Evolutionary conservation across 2,329 filamentous ascomycete species (phyloP), one percentile per base, ranked within the genome.

Genomic region (Sporothrix mexicana): DNA sequence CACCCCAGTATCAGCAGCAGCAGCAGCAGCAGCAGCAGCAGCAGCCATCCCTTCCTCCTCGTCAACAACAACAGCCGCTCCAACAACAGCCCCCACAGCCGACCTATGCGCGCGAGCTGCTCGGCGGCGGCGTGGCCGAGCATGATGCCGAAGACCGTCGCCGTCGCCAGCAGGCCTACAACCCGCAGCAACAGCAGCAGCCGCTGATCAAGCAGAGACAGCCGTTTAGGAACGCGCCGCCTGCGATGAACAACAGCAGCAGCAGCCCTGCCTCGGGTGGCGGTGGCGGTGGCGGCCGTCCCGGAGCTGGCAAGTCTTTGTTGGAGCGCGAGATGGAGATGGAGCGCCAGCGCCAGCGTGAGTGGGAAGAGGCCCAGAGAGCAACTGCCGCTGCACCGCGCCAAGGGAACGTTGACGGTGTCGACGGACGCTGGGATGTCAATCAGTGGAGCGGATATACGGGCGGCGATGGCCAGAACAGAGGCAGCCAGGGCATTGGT

Each of bases 291-390:
- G 17, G 36, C 10, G 10, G 47, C 13, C 36, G 57, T 89, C 87
- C 87, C 89, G 89, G 36, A 2, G 47, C 71, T 0, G 86, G 86
- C 75, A 92, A 91, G 82, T 92, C 90, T 0, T 85, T 94, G 10
- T 86, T 94, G 1, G 92, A 94, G 81, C 88, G 91, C 41, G 92
- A 95, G 81, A 94, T 94, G 91, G 92, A 95, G 80, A 85, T 91
- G 79, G 92, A 95, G 81, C 86, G 92, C 9, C 88, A 93, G 82
- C 85, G 92, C 15, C 92, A 95, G 82, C 87, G 86, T 72, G 92
- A 95, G 79, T 95, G 93, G 93, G 93, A 96, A 80, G 89, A 92
- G 75, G 84, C 89, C 0, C 93, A 95, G 81, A 85, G 89, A 78
- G 88, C 88, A 76, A 88, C 89, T 20, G 87, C 88, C 25, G 86